Percentiles rank a stretch among this genome's conserved stretches.
phyloP scores from a whole-genome alignment of 2,329 filamentous ascomycete species.

The Xylariaceae sp. region DNA sequence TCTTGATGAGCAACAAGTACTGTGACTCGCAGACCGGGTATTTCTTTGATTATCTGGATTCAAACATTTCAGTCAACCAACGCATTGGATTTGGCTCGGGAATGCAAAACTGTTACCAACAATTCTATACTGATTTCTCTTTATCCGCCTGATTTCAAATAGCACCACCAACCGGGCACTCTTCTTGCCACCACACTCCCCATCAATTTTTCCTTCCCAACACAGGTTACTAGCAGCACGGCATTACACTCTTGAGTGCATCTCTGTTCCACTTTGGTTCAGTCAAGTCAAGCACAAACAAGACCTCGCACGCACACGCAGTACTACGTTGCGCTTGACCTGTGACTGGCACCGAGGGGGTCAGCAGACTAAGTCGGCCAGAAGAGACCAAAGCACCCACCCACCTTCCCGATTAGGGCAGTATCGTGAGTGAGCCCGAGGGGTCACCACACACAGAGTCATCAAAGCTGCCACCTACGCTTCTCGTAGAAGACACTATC shows the following conservation, averaged over 20 bases:
- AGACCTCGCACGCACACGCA: constrained; percentile 1
- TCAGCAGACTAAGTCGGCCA: constrained; percentile 27
- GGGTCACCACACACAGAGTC: constrained; percentile 11
- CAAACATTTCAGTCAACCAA: neutral
- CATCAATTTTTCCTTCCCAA: constrained; percentile 1
- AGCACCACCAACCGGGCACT: constrained; percentile 5
- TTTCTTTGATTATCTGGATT: constrained; percentile 12
- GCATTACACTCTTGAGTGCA: constrained; percentile 8
- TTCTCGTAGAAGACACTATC: too few species aligned
- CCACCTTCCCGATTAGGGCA: constrained; percentile 32
- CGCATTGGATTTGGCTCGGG: constrained; percentile 15
- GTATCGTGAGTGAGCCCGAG: constrained; percentile 22
- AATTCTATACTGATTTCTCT: constrained; percentile 16
- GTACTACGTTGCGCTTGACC: constrained; percentile 24
- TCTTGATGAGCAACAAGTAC: constrained; percentile 14
- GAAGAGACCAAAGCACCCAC: constrained; percentile 12
- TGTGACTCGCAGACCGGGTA: too few species aligned
- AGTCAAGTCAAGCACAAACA: constrained; percentile 10
- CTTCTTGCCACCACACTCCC: neutral
- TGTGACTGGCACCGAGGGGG: constrained; percentile 20
- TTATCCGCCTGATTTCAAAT: constrained; percentile 16
- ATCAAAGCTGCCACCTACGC: constrained; percentile 5
- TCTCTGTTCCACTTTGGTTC: constrained; percentile 11
- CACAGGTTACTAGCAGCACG: neutral
- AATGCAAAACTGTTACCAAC: constrained; percentile 7